A percentile compares a stretch with the other conserved stretches of the same genome.
phyloP scores from a whole-genome alignment of 73 alveolate species.

The Uronychia binucleata region DNA sequence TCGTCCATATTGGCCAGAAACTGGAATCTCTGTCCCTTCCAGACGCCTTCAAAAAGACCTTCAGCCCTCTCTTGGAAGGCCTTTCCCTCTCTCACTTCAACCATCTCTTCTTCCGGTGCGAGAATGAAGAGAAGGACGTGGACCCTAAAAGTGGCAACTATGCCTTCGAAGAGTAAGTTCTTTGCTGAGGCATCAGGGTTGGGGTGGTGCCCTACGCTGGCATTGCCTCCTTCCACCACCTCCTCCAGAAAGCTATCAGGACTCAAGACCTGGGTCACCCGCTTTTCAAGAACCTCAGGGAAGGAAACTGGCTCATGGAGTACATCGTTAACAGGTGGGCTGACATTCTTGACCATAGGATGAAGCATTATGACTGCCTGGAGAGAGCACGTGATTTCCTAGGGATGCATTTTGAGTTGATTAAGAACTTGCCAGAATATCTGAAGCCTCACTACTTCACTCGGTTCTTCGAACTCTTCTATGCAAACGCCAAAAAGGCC shows the following conservation, averaged over 20 bases:
- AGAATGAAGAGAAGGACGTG: constrained; percentile 84
- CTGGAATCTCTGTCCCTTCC: constrained; percentile 7
- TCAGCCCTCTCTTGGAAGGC: constrained; percentile 1
- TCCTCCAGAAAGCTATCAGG: constrained; percentile 11
- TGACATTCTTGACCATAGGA: background rate
- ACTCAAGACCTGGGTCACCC: constrained; percentile 56
- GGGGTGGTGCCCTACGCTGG: constrained; percentile 51
- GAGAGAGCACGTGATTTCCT: background rate
- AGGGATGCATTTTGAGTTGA: constrained; percentile 4
- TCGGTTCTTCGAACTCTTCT: constrained; percentile 16
- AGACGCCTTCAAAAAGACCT: background rate
- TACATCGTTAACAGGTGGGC: constrained; percentile 74
- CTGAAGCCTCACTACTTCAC: constrained; percentile 51
- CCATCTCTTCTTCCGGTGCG: constrained; percentile 66
- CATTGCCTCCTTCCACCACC: constrained; percentile 14
- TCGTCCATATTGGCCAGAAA: constrained; percentile 13
- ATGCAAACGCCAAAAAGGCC: background rate
- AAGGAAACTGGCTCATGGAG: constrained; percentile 96
- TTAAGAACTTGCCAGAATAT: constrained; percentile 26
- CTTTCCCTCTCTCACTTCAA: constrained; percentile 25
- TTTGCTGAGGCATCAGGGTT: background rate
- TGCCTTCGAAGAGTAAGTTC: constrained; percentile 52
- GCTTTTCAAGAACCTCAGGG: constrained; percentile 81
- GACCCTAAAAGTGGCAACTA: constrained; percentile 76
- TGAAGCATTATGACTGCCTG: background rate